phyloP scores from a whole-genome alignment of 1,284 basidiomycete genomes.

The Sanghuangporus baumii region DNA sequence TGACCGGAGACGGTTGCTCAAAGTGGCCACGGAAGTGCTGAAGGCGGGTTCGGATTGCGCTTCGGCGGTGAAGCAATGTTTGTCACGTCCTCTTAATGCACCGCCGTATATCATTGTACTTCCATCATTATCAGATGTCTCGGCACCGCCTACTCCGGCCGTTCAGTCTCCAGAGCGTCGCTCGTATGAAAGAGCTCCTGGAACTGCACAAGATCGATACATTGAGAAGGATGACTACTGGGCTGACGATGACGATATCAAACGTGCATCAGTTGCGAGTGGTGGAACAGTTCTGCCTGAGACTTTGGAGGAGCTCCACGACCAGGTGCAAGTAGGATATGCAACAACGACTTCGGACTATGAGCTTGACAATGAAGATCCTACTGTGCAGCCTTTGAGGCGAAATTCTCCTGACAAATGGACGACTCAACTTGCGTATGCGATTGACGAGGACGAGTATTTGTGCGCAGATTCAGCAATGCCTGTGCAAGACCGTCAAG shows the following conservation, averaged over 20 bases:
- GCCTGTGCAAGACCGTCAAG: constrained; percentile 7
- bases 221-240: neutral
- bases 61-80: constrained; percentile 72
- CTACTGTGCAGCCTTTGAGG: constrained; percentile 21
- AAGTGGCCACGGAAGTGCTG: constrained; percentile 81
- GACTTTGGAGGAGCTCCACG: constrained; percentile 13
- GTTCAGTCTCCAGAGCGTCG: neutral
- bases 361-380: constrained; percentile 27
- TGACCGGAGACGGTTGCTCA: constrained; percentile 71
- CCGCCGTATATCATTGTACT: constrained; percentile 60
- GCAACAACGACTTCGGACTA: constrained; percentile 4
- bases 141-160: constrained; percentile 34
- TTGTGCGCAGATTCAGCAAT: neutral
- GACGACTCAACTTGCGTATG: neutral
- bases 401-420: neutral
- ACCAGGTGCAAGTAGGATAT: constrained; percentile 15
- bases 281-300: constrained; percentile 12
- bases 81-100: constrained; percentile 56
- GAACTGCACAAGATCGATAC: constrained; percentile 12
- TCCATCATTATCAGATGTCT: constrained; percentile 34
- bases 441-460: constrained; percentile 3
- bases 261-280: constrained; percentile 5
- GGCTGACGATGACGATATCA: neutral
- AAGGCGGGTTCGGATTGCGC: constrained; percentile 89
- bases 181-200: neutral